Conservation (phyloP, 139 green algal species). For the Coelastrella sp. region DNA sequence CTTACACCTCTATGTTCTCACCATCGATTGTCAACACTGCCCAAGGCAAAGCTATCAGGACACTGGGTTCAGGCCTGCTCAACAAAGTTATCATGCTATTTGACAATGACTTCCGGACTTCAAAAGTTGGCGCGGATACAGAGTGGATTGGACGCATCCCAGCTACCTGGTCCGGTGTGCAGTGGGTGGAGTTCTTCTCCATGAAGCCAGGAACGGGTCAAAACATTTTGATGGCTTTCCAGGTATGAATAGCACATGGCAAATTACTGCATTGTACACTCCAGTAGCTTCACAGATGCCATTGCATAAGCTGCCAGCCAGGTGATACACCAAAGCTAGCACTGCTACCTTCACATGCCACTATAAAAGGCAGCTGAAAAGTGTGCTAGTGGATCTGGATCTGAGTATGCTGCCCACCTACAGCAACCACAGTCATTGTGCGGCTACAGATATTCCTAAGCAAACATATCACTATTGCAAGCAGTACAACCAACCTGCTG, state of each 20-base stretch:
- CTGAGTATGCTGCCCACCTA: no score
- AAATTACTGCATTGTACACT: no score
- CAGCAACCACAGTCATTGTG: no score
- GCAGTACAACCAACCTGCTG: no score
- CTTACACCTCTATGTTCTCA: not conserved
- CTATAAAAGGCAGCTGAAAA: no score
- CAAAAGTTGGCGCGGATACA: not conserved
- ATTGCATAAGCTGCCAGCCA: no score
- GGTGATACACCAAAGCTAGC: no score
- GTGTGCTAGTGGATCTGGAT: no score
- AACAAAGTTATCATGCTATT: not conserved
- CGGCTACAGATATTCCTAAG: no score
- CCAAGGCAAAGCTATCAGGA: not conserved
- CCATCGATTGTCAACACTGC: not conserved
- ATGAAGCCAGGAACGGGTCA: not conserved
- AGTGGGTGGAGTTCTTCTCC: constrained; percentile 28
- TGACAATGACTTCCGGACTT: not conserved
- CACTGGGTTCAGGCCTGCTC: not conserved
- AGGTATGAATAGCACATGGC: not conserved
- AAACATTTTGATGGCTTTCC: constrained; percentile 8
- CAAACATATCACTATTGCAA: no score
- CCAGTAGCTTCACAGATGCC: no score
- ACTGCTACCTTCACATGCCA: no score
- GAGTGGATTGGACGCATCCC: constrained; percentile 10
- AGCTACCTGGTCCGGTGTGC: not conserved